A percentile compares a stretch with the other conserved stretches of the same genome.
Conservation (phyloP, 2,329 filamentous ascomycete genomes). For the Emergomyces pasteurianus region DNA sequence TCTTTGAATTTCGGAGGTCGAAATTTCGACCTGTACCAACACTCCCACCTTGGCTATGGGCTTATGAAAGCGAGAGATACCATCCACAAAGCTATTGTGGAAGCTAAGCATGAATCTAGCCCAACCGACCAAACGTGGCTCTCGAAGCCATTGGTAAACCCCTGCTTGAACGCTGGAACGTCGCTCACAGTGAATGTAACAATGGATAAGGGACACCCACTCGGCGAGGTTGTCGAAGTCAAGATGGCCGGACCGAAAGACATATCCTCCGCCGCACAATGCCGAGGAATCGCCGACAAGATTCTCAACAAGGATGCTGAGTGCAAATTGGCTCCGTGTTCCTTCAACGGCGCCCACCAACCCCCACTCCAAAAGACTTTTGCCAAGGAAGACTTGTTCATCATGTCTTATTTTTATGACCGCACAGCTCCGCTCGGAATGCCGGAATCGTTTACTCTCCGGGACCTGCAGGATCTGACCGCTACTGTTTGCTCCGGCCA, state of each 20-base stretch:
- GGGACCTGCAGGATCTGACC: constrained; percentile 78
- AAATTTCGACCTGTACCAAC: constrained; percentile 88
- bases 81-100: constrained; percentile 64
- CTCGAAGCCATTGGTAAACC: constrained; percentile 60
- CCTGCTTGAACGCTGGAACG: constrained; percentile 76
- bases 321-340: constrained; percentile 81
- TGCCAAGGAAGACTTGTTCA: constrained; percentile 78
- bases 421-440: constrained; percentile 88
- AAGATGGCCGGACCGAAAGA: constrained; percentile 78
- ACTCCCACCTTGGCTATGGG: constrained; percentile 94
- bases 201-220: constrained; percentile 52
- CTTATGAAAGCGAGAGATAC: constrained; percentile 89
- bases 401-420: constrained; percentile 98
- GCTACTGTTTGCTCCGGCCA: constrained; percentile 73
- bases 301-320: constrained; percentile 76
- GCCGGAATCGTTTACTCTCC: constrained; percentile 92
- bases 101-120: constrained; percentile 54
- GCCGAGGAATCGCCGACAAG: constrained; percentile 78
- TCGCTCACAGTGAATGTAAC: constrained; percentile 60
- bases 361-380: constrained; percentile 89
- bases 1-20: constrained; percentile 79
- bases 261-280: constrained; percentile 63
- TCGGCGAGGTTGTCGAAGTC: constrained; percentile 55
- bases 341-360: constrained; percentile 95
- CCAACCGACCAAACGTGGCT: constrained; percentile 56